Evolutionary conservation across 129 eudicot genomes (phyloP), one percentile per base, ranked within the genome.

Genomic region (Lonicera japonica): DNA sequence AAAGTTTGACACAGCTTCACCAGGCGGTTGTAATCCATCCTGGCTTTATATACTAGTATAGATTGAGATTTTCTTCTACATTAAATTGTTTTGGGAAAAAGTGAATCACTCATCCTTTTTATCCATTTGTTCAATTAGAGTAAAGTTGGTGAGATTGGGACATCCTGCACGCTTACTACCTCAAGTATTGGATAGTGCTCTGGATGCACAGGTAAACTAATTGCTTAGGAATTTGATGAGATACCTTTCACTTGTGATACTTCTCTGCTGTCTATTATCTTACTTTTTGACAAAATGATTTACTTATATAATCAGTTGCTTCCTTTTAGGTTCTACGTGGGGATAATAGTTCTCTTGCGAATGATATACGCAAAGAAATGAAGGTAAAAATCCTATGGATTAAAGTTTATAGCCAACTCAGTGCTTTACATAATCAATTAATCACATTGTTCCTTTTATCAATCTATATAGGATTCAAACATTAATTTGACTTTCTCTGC

Each of bases 111-210:
- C 54, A 24, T 23, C 66, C 43, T 62, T 43, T 54, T 21, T 63
- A 21, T 21, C 45, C 56, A 21, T 58, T 65, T 60, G 43, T 11
- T 67, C 68, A 51, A 66, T 66, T 71, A 92, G 98, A 74, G 96
- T 92, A 50, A 92, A 92, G 84, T 72, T 92, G 76, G 98, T 92
- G 72, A 87, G 98, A 83, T 73, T 92, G 77, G 98, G 98, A 21
- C 98, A 92, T 87, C 98, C 98, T 71, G 96, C 98, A 66, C 95
- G 98, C 61, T 70, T 92, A 54, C 85, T 92, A 64, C 98, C 98
- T 58, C 98, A 92, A 87, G 81, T 92, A 53, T 70, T 92, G 74
- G 96, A 92, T 1, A 87, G 95, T 74, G 95, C 98, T 67, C 82
- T 92, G 43, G 98, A 92, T 78, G 88, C 98, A 68, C 98, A 84